Percentiles rank a stretch among this genome's conserved stretches.
Evolutionary conservation across 768 basidiomycete genomes (phyloP).

Genomic region (Pleurotus ostreatus): DNA sequence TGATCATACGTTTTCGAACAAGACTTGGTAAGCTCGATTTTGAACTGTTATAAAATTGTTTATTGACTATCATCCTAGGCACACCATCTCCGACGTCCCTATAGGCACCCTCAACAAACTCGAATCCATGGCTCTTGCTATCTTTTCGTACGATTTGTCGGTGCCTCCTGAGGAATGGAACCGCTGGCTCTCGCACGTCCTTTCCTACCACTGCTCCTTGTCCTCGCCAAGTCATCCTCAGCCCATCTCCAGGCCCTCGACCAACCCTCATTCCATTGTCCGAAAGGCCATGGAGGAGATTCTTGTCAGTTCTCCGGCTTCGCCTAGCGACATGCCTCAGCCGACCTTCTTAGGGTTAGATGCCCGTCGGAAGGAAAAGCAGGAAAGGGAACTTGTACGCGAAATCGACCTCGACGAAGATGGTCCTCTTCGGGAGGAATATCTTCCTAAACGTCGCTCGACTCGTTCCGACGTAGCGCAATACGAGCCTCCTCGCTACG

Average conservation of each 20-base stretch:
- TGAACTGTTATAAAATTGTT: background rate
- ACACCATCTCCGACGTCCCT: conserved; percentile 75
- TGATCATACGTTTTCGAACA: conserved; percentile 86
- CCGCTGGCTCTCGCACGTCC: conserved; percentile 64
- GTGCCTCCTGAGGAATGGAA: conserved; percentile 63
- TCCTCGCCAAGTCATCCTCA: conserved; percentile 59
- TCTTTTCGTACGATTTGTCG: conserved; percentile 68
- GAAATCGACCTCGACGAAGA: conserved; percentile 84
- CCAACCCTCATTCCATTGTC: conserved; percentile 66
- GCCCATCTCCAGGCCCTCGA: conserved; percentile 74
- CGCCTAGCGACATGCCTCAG: conserved; percentile 34
- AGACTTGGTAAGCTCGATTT: conserved; percentile 63
- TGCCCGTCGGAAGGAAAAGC: conserved; percentile 51
- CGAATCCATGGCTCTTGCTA: conserved; percentile 66
- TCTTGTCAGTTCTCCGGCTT: conserved; percentile 36
- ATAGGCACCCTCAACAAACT: conserved; percentile 66
- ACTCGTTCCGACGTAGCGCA: conserved; percentile 27
- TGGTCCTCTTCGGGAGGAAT: conserved; percentile 78
- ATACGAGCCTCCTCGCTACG: conserved; percentile 10
- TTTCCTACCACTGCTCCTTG: conserved; percentile 61
- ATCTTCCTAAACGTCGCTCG: conserved; percentile 66
- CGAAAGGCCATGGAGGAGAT: conserved; percentile 70
- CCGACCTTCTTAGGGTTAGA: conserved; percentile 75
- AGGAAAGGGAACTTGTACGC: conserved; percentile 49
- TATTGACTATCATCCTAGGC: conserved; percentile 41